phyloP scores from a whole-genome alignment of 2,329 filamentous ascomycete species.

The Microsporum ferrugineum region DNA sequence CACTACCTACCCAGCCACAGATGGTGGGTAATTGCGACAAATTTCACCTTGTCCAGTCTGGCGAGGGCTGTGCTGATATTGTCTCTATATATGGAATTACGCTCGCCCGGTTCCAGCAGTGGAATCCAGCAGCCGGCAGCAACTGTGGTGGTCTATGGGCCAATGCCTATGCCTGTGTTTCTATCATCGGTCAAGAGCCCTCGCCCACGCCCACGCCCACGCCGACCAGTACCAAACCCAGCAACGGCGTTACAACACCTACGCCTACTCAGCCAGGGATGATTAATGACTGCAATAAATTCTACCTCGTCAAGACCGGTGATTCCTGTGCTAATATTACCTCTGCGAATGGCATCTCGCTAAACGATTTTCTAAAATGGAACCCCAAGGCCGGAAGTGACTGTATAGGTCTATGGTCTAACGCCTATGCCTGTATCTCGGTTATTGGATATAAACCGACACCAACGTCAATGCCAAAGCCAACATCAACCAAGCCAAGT shows the following conservation, averaged over 20 bases:
- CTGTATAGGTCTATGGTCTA: constrained; percentile 8
- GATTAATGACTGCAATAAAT: constrained; percentile 6
- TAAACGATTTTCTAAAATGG: constrained; percentile 16
- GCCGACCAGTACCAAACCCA: background rate
- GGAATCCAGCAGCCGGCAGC: background rate
- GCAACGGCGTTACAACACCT: constrained; percentile 5
- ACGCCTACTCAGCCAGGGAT: constrained; percentile 15
- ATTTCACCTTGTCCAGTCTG: background rate
- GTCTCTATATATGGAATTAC: background rate
- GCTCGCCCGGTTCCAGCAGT: background rate
- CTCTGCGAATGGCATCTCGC: constrained; percentile 11
- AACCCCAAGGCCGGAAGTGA: constrained; percentile 16
- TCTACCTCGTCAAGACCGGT: constrained; percentile 12
- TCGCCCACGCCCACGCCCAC: background rate
- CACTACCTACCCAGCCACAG: background rate
- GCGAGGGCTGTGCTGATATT: constrained; percentile 1
- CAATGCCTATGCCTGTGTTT: background rate
- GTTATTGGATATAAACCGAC: background rate
- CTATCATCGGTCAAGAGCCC: background rate
- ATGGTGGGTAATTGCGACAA: constrained; percentile 5
- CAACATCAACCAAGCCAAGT: no score
- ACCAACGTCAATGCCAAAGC: background rate
- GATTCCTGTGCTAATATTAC: constrained; percentile 18
- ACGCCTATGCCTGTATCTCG: no score
- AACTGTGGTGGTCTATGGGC: constrained; percentile 1